Base-by-base conservation (phyloP, 2,329 filamentous ascomycete genomes). In the Colletotrichum sp. region DNA sequence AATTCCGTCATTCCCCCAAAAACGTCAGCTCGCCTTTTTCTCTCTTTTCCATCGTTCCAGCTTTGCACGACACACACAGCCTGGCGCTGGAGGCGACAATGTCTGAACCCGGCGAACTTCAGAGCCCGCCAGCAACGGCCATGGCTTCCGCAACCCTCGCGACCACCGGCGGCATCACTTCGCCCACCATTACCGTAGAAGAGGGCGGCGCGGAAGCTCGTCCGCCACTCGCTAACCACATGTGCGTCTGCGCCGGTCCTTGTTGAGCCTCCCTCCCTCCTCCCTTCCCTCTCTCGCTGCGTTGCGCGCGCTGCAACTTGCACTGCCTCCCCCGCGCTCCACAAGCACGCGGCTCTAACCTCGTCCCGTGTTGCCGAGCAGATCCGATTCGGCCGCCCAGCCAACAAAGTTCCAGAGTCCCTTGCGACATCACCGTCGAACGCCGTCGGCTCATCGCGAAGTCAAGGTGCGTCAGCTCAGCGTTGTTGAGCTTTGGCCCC, bases 381-480 rank as follows among this genome's bases (percentile, higher is more conserved):
- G 77, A 65, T 74, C 76, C 57, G 76, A 76, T 63, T 75, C 76
- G 60, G 62, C 49, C 77, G 71, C 76, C 76, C 78, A 75, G 63
- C 32, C 75, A 62, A 59, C 82, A 57, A 83, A 85, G 68, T 90
- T 86, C 79, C 85, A 87, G 70, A 92, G 90, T 76, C 90, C 90
- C 34, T 82, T 91, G 82, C 87, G 91, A 74, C 91, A 92, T 66
- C 91, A 92, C 80, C 88, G 85, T 76, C 86, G 91, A 60, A 91
- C 90, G 1, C 90, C 90, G 0, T 92, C 90, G 62, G 87, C 88
- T 21, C 90, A 91, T 84, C 89, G 89, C 75, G 87, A 91, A 80
- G 85, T 92, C 83, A 92, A 91, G 87, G 90, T 91, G 77, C 44
- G 76, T 77, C 36, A 39, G 36, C 36, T 39, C 16, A 66, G 26